Evolutionary conservation across 2,329 filamentous ascomycete species (phyloP).

Genomic region (Sclerotinia subarctica): DNA sequence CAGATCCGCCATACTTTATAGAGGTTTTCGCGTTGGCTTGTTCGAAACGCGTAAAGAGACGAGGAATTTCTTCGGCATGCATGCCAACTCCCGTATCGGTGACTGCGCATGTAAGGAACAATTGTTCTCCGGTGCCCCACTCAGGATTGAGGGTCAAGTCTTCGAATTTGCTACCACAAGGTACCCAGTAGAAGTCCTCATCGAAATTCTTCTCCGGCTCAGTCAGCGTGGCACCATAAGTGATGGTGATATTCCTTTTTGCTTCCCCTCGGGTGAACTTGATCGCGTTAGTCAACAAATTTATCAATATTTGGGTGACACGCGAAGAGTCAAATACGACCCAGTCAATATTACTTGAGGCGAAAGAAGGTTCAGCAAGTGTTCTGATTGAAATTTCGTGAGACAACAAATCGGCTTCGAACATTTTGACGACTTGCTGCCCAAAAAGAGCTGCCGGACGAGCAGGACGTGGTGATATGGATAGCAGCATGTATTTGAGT

Average conservation of each 20-base stretch:
- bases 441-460: slow-evolving; percentile 58
- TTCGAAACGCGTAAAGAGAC: slow-evolving; percentile 75
- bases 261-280: slow-evolving; percentile 72
- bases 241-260: slow-evolving; percentile 52
- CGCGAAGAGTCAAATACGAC: slow-evolving; percentile 69
- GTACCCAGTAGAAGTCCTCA: slow-evolving; percentile 29
- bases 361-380: slow-evolving; percentile 60
- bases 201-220: slow-evolving; percentile 27
- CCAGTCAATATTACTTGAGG: slow-evolving; percentile 57
- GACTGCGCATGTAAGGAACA: slow-evolving; percentile 71
- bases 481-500: slow-evolving; percentile 70
- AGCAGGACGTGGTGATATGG: slow-evolving; percentile 67
- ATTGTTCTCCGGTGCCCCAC: slow-evolving; percentile 44
- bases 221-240: slow-evolving; percentile 27
- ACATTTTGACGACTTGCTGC: slow-evolving; percentile 70
- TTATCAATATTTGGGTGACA: slow-evolving; percentile 77
- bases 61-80: slow-evolving; percentile 65
- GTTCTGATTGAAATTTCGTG: slow-evolving; percentile 66
- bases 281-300: slow-evolving; percentile 76
- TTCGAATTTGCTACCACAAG: slow-evolving; percentile 22
- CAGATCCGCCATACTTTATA: slow-evolving; percentile 75
- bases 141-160: slow-evolving; percentile 31
- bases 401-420: slow-evolving; percentile 69
- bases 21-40: slow-evolving; percentile 71
- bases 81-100: slow-evolving; percentile 75